Base-by-base conservation (phyloP, 768 basidiomycete species). In the Psilocybe cubensis region DNA sequence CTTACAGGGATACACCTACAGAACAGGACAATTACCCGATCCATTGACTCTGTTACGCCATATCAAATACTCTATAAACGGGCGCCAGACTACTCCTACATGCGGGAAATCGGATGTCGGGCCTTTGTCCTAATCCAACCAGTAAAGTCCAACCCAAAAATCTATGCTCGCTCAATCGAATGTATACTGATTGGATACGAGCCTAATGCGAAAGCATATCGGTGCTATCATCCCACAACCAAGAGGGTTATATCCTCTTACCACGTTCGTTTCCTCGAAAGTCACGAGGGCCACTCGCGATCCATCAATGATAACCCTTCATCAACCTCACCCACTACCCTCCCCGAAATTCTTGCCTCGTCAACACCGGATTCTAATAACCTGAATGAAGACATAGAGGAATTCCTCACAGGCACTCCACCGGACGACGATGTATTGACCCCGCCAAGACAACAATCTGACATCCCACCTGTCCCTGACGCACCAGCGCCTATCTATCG, bases 21-120 rank as follows among this genome's bases (percentile, higher is more conserved):
- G 11, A 56, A 29, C 1, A 47, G 46, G 28, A 65, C 68, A 0
- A 45, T 51, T 3, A 58, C 63, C 1, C 23, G n/a, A 1, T 53
- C 59, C 0, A 46, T 56, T 23, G 44, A 57, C 14, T 57, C 40
- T 5, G 57, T 20, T 23, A 63, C 58, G 29, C 70, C 29, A 40
- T 68, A 14, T 57, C 23, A 67, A 42, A 14, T 56, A 20, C 68
- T 63, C 63, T 49, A 64, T 56, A 51, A 53, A 12, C 33, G 21
- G 2, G 47, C 52, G 21, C 70, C 66, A 8, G 62, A 74, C 21
- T 62, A 68, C 14, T 63, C 64, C 0, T 63, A 74, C 41, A 49
- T 75, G 18, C 62, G 63, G 0, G 68, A 72, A 48, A 70, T 73
- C 24, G 72, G 74, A 0, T 72, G 68, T 31, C 57, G 59, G 46